phyloP scores from a whole-genome alignment of 2,329 filamentous ascomycete genomes.

The Botrytis cinerea region DNA sequence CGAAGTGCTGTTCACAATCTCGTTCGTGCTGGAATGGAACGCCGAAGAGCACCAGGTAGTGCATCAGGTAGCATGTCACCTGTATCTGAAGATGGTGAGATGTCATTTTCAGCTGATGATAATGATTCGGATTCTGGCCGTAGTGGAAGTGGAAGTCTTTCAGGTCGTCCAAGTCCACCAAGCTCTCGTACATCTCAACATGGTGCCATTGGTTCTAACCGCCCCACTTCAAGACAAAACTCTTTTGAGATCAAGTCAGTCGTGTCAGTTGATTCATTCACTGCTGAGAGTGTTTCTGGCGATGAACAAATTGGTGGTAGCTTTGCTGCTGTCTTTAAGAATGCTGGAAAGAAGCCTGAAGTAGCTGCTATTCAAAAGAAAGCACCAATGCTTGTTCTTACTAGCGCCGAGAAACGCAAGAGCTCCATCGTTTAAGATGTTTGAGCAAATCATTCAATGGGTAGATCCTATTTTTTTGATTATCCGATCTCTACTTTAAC shows the following conservation, averaged over 20 bases:
- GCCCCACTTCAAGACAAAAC: slow-evolving; percentile 68
- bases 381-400: slow-evolving; percentile 83
- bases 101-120: slow-evolving; percentile 66
- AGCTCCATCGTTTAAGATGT: slow-evolving; percentile 59
- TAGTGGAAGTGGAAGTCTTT: slow-evolving; percentile 78
- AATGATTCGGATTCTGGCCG: slow-evolving; percentile 70
- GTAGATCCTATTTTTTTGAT: slow-evolving; percentile 41
- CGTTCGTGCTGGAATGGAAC: slow-evolving; percentile 83
- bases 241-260: slow-evolving; percentile 57
- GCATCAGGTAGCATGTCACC: slow-evolving; percentile 84
- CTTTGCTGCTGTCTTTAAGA: slow-evolving; percentile 68
- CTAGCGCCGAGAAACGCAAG: slow-evolving; percentile 89
- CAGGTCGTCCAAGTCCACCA: slow-evolving; percentile 66
- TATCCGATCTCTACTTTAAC: slow-evolving; percentile 38
- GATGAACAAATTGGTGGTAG: slow-evolving; percentile 62
- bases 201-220: slow-evolving; percentile 85
- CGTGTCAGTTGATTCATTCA: slow-evolving; percentile 50
- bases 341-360: slow-evolving; percentile 58
- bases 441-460: slow-evolving; percentile 31
- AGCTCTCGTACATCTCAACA: slow-evolving; percentile 77
- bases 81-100: slow-evolving; percentile 75
- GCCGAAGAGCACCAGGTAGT: slow-evolving; percentile 71
- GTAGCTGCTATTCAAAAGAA: slow-evolving; percentile 68
- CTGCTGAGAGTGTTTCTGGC: slow-evolving; percentile 66
- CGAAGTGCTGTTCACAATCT: slow-evolving; percentile 90